phyloP scores from a whole-genome alignment of 768 basidiomycete species.

The Suillus weaverae region DNA sequence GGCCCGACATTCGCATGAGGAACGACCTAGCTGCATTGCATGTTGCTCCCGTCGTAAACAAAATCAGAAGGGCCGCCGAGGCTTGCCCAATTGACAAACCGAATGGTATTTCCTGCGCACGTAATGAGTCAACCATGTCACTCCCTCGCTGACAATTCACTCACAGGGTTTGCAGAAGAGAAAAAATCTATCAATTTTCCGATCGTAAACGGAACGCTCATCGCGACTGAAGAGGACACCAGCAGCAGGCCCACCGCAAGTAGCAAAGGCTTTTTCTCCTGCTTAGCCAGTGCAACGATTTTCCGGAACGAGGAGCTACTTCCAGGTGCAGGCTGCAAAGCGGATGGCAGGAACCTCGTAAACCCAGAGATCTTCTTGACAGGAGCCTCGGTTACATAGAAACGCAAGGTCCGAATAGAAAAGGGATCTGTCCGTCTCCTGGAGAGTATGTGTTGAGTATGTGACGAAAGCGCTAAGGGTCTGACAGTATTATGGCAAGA shows the following conservation, averaged over 20 bases:
- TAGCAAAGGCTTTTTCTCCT: constrained; percentile 75
- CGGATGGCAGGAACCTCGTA: constrained; percentile 30
- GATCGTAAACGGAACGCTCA: constrained; percentile 91
- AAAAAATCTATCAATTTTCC: constrained; percentile 96
- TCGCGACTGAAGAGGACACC: constrained; percentile 86
- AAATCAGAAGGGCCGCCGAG: constrained; percentile 64
- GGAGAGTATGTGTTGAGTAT: not conserved
- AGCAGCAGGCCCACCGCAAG: constrained; percentile 79
- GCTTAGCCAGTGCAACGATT: constrained; percentile 74
- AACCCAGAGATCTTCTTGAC: constrained; percentile 18
- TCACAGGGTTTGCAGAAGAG: constrained; percentile 65
- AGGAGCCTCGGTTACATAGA: constrained; percentile 12
- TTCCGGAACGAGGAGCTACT: constrained; percentile 68
- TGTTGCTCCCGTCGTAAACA: constrained; percentile 84
- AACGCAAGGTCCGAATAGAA: constrained; percentile 9
- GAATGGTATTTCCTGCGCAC: constrained; percentile 67
- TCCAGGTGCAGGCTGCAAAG: constrained; percentile 37
- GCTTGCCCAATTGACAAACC: constrained; percentile 81
- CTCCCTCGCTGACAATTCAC: constrained; percentile 9
- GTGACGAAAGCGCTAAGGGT: not conserved
- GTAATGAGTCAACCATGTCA: not conserved
- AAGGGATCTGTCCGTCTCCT: not conserved
- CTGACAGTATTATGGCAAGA: constrained; percentile 5
- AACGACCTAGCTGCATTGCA: constrained; percentile 84
- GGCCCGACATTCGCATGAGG: constrained; percentile 86